phyloP scores from a whole-genome alignment of 1,139 yeast species.

The Candida smagusa region DNA sequence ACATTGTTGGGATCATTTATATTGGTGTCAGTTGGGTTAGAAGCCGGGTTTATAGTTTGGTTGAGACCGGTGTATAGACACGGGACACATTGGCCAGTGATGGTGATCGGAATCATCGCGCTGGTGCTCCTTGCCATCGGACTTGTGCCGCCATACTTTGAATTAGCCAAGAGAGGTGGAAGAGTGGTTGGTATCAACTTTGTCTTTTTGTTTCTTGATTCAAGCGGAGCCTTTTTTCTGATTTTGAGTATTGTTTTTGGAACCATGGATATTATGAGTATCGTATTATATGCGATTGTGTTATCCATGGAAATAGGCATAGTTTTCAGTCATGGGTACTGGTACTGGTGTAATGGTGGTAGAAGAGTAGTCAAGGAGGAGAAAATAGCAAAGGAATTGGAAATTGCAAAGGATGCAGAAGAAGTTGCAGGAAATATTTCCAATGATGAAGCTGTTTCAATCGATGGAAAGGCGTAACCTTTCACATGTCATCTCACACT shows the following conservation, averaged over 20 bases:
- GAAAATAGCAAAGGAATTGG: slow-evolving; percentile 13
- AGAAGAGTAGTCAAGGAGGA: slow-evolving; percentile 22
- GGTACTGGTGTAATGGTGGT: slow-evolving; percentile 57
- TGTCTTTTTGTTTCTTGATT: slow-evolving; percentile 72
- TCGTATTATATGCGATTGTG: slow-evolving; percentile 69
- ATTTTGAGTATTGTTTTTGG: slow-evolving; percentile 64
- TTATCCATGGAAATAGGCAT: slow-evolving; percentile 77
- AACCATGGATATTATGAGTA: slow-evolving; percentile 69
- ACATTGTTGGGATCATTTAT: slow-evolving; percentile 36
- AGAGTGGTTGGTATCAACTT: slow-evolving; percentile 87
- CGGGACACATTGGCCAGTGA: slow-evolving; percentile 72
- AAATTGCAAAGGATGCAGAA: not conserved
- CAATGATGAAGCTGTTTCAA: too few relatives aligned
- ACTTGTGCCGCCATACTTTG: slow-evolving; percentile 84
- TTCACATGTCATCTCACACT: too few relatives aligned
- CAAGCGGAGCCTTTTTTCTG: slow-evolving; percentile 77
- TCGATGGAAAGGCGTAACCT: too few relatives aligned
- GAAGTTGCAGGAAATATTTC: too few relatives aligned
- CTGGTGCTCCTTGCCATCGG: slow-evolving; percentile 75
- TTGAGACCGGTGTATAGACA: slow-evolving; percentile 60
- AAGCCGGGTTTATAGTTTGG: slow-evolving; percentile 71
- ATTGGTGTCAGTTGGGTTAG: slow-evolving; percentile 53
- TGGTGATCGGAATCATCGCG: slow-evolving; percentile 77
- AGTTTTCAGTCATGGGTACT: slow-evolving; percentile 61
- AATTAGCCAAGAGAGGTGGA: slow-evolving; percentile 73